Evolutionary conservation across 2,329 filamentous ascomycete species (phyloP), one percentile per base, ranked within the genome.

Genomic region (Colletotrichum abscissum): DNA sequence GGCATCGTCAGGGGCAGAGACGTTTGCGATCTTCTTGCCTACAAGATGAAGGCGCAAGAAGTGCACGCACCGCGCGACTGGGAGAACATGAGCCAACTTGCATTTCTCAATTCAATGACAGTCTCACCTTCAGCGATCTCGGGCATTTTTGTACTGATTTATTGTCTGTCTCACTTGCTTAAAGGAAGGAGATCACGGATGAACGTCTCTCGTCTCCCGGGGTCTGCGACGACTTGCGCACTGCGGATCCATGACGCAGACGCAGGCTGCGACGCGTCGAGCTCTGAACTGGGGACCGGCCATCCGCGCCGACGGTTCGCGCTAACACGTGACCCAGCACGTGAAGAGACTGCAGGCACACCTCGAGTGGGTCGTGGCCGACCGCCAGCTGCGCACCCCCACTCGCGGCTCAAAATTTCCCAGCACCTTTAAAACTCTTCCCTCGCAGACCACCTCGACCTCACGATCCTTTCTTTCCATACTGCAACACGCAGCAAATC

Each of bases 41-140:
- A 97, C 93, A n/a, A 97, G 88, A 81, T 95, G 90, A 76, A 93
- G 92, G 73, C 91, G 92, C 52, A 99, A 90, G 81, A 92, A 97
- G 81, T 98, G 93, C 63, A 97, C 94, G 76, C 96, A 90, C 56
- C 95, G 93, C 24, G 95, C 93, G 76, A 98, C 93, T 92, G 73
- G n/a, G 63, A 33, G 24, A n/a, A 42, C 58, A 52, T 70, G 5
- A 58, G 38, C 56, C 42, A 19, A 33, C 38, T 14, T 35, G 59
- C 33, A 28, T 14, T 56, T 63, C 6, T 30, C 14, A 30, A 1
- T 38, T 16, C 24, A 52, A 12, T 60, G 11, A n/a, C 2, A 2
- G 5, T 49, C 77, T 63, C 74, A 88, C 89, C 87, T 85, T 92
- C 90, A 55, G 89, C 89, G 66, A 92, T 91, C 77, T 92, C 90